A percentile compares a stretch with the other conserved stretches of the same genome.
phyloP scores from a whole-genome alignment of 73 alveolate species.

The Blepharisma stoltei region DNA sequence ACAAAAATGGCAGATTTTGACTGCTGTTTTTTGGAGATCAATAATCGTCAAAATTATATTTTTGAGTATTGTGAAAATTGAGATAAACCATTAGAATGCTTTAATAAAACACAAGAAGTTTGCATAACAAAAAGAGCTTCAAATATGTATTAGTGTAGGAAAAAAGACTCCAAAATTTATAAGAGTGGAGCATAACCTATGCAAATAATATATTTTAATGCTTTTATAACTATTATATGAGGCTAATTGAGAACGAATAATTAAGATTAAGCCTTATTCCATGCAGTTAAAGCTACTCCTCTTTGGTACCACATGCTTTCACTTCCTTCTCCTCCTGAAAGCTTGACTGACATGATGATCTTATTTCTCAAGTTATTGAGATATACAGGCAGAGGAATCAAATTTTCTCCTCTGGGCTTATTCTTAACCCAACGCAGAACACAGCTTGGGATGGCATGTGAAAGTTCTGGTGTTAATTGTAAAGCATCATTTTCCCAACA shows the following conservation, averaged over 20 bases:
- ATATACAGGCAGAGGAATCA: constrained; percentile 82
- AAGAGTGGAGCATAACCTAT: background rate
- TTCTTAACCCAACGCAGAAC: constrained; percentile 72
- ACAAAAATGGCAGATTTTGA: too few species aligned
- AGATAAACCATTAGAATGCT: background rate
- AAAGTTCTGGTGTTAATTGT: constrained; percentile 63
- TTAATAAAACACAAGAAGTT: background rate
- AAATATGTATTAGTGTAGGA: background rate
- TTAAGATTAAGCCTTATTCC: constrained; percentile 72
- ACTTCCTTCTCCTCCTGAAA: constrained; percentile 49
- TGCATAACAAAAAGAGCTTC: background rate
- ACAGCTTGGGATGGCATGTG: constrained; percentile 62
- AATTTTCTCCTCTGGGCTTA: constrained; percentile 58
- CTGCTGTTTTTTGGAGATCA: too few species aligned
- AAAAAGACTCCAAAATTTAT: too few species aligned
- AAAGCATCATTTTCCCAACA: constrained; percentile 63
- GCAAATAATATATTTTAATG: too few species aligned
- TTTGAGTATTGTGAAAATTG: too few species aligned
- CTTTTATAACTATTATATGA: background rate
- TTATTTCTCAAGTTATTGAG: constrained; percentile 81
- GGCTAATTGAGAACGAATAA: background rate
- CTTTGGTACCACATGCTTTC: constrained; percentile 78
- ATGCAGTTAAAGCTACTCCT: constrained; percentile 79
- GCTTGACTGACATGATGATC: constrained; percentile 74
- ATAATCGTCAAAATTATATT: too few species aligned